Evolutionary conservation across 148 eudicot genomes (phyloP).

Genomic region (Rhododendron griersonianum): DNA sequence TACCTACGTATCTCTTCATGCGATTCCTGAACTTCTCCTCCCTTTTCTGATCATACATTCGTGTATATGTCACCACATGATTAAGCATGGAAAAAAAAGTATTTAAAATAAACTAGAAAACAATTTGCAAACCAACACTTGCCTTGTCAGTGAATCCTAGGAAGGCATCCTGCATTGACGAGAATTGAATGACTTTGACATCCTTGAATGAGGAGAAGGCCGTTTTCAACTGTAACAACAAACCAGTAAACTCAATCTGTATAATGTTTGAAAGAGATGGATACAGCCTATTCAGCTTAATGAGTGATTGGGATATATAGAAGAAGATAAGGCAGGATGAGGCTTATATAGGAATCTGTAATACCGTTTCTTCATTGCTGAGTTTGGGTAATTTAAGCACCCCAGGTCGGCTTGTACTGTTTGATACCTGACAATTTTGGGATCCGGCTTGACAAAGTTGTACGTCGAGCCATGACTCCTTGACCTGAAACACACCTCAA

Average conservation of each 20-base stretch:
- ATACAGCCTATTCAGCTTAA: not conserved
- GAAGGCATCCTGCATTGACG: slow-evolving; percentile 82
- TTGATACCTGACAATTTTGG: slow-evolving; percentile 45
- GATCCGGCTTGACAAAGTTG: slow-evolving; percentile 92
- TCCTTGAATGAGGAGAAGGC: slow-evolving; percentile 56
- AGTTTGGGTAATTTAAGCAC: slow-evolving; percentile 69
- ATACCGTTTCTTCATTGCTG: slow-evolving; percentile 88
- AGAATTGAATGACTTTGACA: slow-evolving; percentile 83
- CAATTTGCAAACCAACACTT: slow-evolving; percentile 14
- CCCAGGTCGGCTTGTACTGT: slow-evolving; percentile 38
- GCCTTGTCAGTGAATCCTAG: slow-evolving; percentile 77
- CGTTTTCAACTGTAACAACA: slow-evolving; percentile 44
- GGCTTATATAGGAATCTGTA: not conserved
- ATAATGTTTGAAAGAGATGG: not conserved
- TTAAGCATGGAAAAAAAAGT: not conserved
- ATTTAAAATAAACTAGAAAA: not conserved
- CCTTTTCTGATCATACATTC: slow-evolving; percentile 37
- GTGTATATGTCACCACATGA: not conserved
- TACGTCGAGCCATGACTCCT: slow-evolving; percentile 96
- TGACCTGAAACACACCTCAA: slow-evolving; percentile 46
- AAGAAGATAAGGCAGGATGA: slow-evolving; percentile 6
- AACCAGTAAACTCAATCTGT: not conserved
- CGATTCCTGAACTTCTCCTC: slow-evolving; percentile 77
- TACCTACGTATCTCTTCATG: slow-evolving; percentile 69
- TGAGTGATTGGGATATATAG: not conserved